Percentiles rank a stretch among this genome's conserved stretches.
These are phyloP conservation scores for Fusarium algeriense DNA, from an alignment of 2,329 filamentous ascomycete species.

Conservation along the genomic window DNA sequence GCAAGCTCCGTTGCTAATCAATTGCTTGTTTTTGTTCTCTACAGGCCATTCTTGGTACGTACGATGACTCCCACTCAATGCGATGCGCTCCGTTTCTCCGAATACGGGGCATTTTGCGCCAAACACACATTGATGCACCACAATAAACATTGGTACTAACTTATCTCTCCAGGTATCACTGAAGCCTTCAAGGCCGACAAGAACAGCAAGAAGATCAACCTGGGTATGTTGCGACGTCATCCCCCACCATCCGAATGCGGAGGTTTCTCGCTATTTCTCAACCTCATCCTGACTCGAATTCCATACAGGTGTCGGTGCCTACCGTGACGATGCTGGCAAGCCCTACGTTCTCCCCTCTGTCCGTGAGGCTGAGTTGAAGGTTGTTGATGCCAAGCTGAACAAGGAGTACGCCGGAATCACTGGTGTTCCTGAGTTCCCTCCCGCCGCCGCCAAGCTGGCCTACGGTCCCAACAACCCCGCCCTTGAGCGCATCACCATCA, in stretches of 20 bases:
- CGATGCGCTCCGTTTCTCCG: conserved; percentile 30
- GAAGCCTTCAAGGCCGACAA: conserved; percentile 99
- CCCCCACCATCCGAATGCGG: conserved; percentile 15
- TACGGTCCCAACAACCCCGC: conserved; percentile 85
- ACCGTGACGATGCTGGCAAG: conserved; percentile 98
- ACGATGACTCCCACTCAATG: conserved; percentile 35
- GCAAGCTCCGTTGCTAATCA: conserved; percentile 40
- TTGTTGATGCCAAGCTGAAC: conserved; percentile 82
- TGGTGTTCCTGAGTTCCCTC: conserved; percentile 93
- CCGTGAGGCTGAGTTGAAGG: conserved; percentile 86
- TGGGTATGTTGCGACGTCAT: conserved; percentile 69
- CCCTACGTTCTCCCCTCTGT: conserved; percentile 98
- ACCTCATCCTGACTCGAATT: conserved; percentile 38
- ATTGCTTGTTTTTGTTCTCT: conserved; percentile 30
- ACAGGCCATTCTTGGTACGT: conserved; percentile 81
- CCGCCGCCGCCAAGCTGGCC: conserved; percentile 88
- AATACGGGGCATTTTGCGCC: conserved; percentile 11
- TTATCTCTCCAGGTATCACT: conserved; percentile 76
- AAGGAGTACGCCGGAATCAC: conserved; percentile 99
- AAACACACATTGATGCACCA: conserved; percentile 26
- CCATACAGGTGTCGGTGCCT: conserved; percentile 85
- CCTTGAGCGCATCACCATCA: conserved; percentile 86
- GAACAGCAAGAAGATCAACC: conserved; percentile 96
- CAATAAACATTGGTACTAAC: conserved; percentile 41
- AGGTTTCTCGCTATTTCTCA: conserved; percentile 30